Conservation (phyloP, 352 stramenopile genomes). For the Phytopythium vexans region DNA sequence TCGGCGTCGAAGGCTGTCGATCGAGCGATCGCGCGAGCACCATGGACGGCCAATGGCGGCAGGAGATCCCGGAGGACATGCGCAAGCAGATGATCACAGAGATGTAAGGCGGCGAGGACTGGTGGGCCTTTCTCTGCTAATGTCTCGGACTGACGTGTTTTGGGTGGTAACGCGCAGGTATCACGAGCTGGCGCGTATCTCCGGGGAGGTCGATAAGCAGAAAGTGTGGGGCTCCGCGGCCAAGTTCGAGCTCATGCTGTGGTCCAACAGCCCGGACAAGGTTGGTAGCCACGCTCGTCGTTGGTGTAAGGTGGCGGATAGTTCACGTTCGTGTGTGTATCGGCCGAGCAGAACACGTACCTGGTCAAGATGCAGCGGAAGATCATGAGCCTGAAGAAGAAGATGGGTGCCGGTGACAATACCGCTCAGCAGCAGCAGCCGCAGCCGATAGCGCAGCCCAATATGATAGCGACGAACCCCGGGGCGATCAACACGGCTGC, state of each 20-base stretch:
- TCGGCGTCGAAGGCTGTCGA: background rate
- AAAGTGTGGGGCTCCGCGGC: constrained; percentile 82
- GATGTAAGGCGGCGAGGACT: constrained; percentile 37
- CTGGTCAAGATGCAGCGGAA: constrained; percentile 84
- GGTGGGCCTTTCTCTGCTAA: background rate
- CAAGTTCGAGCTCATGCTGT: constrained; percentile 87
- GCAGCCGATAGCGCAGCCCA: constrained; percentile 7
- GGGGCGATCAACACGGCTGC: constrained; percentile 1
- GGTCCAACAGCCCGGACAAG: constrained; percentile 69
- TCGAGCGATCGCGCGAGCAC: constrained; percentile 11
- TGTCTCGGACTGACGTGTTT: background rate
- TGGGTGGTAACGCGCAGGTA: constrained; percentile 39
- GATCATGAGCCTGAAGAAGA: constrained; percentile 79
- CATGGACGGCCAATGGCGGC: constrained; percentile 69
- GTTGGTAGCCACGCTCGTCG: constrained; percentile 18
- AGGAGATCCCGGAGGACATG: constrained; percentile 76
- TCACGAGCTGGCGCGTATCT: constrained; percentile 81
- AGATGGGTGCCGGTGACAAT: constrained; percentile 37
- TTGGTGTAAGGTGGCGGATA: background rate
- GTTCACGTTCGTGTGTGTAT: background rate
- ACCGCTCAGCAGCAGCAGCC: constrained; percentile 13
- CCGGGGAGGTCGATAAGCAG: constrained; percentile 76
- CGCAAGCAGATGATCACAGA: constrained; percentile 88
- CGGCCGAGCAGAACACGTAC: constrained; percentile 55
- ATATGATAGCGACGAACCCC: background rate